A percentile compares a stretch with the other conserved stretches of the same genome.
These are phyloP conservation scores for Trichoderma simmonsii DNA, from an alignment of 2,329 filamentous ascomycete genomes.

Conservation along the genomic window DNA sequence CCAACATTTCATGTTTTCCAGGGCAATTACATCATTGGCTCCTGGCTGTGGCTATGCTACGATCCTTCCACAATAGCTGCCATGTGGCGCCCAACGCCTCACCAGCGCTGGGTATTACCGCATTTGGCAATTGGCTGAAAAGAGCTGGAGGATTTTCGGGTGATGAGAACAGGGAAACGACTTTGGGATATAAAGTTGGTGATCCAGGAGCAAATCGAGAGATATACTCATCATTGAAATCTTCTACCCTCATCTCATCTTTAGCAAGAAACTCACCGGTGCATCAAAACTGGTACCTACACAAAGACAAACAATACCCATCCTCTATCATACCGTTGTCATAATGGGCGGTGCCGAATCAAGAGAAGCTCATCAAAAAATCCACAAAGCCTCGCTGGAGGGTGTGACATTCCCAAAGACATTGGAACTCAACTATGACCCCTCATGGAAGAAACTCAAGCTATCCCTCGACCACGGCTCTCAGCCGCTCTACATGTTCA, in stretches of 20 bases:
- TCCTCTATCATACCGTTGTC: neutral
- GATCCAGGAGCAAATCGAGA: too few species aligned
- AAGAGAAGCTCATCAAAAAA: neutral
- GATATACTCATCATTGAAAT: neutral
- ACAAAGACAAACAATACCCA: neutral
- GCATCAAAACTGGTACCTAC: neutral
- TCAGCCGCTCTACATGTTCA: slow-evolving; percentile 11
- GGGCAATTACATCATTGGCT: neutral
- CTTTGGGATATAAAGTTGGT: neutral
- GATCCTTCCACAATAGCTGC: neutral
- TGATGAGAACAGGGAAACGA: neutral
- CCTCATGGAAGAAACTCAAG: slow-evolving; percentile 14
- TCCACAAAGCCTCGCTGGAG: neutral
- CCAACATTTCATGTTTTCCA: neutral
- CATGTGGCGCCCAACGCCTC: slow-evolving; percentile 4
- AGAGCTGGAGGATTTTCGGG: neutral
- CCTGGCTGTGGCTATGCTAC: neutral
- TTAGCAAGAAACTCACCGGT: neutral
- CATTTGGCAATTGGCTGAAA: slow-evolving; percentile 6
- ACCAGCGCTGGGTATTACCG: slow-evolving; percentile 16
- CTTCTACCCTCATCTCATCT: neutral
- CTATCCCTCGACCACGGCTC: neutral
- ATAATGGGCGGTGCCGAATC: slow-evolving; percentile 9
- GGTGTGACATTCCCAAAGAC: slow-evolving; percentile 3
- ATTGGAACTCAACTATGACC: slow-evolving; percentile 4